A percentile compares a stretch with the other conserved stretches of the same genome.
phyloP scores from a whole-genome alignment of 2,329 filamentous ascomycete genomes.

The Phialophora chinensis region DNA sequence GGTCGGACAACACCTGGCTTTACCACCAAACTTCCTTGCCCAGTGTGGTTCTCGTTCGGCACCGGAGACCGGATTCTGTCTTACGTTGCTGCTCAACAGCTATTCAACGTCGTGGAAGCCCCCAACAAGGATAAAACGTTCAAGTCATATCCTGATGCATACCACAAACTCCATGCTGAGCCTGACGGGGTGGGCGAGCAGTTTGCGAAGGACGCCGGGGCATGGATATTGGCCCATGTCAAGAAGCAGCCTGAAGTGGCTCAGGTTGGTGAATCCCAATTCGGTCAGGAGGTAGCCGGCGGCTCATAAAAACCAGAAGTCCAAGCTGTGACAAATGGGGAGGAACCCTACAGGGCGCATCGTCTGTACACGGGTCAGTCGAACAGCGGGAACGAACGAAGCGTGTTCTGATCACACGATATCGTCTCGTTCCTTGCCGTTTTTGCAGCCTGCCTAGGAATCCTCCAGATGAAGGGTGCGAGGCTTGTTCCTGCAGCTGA shows the following conservation, averaged over 20 bases:
- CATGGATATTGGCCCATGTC: conserved; percentile 64
- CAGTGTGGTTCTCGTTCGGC: conserved; percentile 77
- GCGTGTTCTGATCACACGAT: conserved; percentile 2
- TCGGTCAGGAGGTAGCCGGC: conserved; percentile 2
- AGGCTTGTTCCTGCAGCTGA: conserved; percentile 25
- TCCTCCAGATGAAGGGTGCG: neutral
- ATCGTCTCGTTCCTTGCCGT: neutral
- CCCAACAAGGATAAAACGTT: conserved; percentile 60
- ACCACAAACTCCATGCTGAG: conserved; percentile 65
- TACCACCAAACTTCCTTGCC: conserved; percentile 53
- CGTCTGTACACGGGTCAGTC: neutral
- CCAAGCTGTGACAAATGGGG: conserved; percentile 18
- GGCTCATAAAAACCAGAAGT: conserved; percentile 21
- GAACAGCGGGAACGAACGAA: neutral
- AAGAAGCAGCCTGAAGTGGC: conserved; percentile 17
- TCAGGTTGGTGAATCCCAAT: conserved; percentile 18
- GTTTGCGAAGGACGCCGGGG: conserved; percentile 63
- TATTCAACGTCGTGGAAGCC: conserved; percentile 63
- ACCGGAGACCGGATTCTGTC: conserved; percentile 73
- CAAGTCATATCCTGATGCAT: conserved; percentile 76
- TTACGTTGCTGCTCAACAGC: conserved; percentile 68
- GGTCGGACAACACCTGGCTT: conserved; percentile 27
- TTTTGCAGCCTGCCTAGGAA: neutral
- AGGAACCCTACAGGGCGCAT: neutral
- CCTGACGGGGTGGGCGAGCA: conserved; percentile 42